Evolutionary conservation across 1,139 yeast genomes (phyloP).

Genomic region (Pneumocystis murina): DNA sequence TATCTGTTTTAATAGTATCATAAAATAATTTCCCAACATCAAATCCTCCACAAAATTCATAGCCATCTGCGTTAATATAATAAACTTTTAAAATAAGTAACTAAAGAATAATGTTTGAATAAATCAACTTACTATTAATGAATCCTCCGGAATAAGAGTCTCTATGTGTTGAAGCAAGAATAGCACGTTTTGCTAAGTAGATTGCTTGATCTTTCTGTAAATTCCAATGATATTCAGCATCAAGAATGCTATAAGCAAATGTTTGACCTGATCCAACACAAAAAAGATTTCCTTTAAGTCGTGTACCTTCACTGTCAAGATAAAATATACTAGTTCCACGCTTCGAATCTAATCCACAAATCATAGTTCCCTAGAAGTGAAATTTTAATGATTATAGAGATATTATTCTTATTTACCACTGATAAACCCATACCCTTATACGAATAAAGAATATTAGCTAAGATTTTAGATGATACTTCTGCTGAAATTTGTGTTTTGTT

Average conservation of each 20-base stretch:
- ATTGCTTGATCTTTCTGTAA: conserved; percentile 82
- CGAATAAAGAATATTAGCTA: conserved; percentile 73
- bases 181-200: conserved; percentile 85
- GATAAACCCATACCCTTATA: conserved; percentile 98
- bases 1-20: conserved; percentile 73
- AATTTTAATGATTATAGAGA: neutral
- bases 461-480: conserved; percentile 91
- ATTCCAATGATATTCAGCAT: conserved; percentile 71
- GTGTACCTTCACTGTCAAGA: conserved; percentile 94
- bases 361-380: conserved; percentile 59
- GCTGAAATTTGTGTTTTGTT: conserved; percentile 90
- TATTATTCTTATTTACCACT: conserved; percentile 32
- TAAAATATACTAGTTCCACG: conserved; percentile 93
- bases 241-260: conserved; percentile 97
- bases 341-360: conserved; percentile 88
- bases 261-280: conserved; percentile 99
- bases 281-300: conserved; percentile 85
- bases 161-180: conserved; percentile 94
- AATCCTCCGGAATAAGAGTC: conserved; percentile 99
- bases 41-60: conserved; percentile 91
- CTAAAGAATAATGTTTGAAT: neutral
- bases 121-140: conserved; percentile 35
- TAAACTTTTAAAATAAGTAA: conserved; percentile 29
- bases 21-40: conserved; percentile 86
- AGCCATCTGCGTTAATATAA: conserved; percentile 85